Evolutionary conservation across 331 rosid species (phyloP), one percentile per base, ranked within the genome.

Genomic region (Erythrophleum ivorense): DNA sequence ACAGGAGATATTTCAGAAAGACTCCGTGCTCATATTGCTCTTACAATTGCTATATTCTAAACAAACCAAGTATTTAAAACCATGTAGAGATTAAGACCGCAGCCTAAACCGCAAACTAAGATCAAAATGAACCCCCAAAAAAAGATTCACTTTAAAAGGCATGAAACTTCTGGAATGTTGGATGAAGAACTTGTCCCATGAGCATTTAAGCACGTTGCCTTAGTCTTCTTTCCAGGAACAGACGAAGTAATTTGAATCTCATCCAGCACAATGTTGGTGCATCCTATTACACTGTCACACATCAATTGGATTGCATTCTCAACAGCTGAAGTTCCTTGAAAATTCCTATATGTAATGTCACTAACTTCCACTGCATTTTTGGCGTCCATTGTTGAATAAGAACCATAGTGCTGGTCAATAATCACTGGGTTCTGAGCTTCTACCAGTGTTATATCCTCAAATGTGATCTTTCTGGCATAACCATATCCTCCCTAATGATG

Each of bases 401-500:
- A 49, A 31, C 3, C 11, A 36, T 91, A 90, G 8, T 81, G 36
- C 7, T 91, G 94, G 50, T 88, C 79, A 15, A 88, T 91, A 1
- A 85, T 83, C 19, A 91, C 50, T 5, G 94, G 89, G 29, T 87
- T 78, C 12, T 73, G 8, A 0, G 71, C 54, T 9, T 31, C 75
- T 11, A 10, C 1, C 1, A 88, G 3, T 11, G 2, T 18, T 43
- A 91, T 88, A 5, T 86, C 52, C 31, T 88, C 92, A 36, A 72
- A 91, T 46, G 54, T 81, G 45, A 91, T 88, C 6, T 87, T 77
- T 57, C 82, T 89, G 0, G 88, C 94, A 82, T 82, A 87, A 7
- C 94, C 94, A 0, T 63, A n/a, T 66, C 97, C 93, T 38, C 92
- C 93, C 92, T 89, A 4, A 12, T 66, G 14, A 65, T 34, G 12